Evolutionary conservation across 2,329 filamentous ascomycete species (phyloP).

Genomic region (Aspergillus sp.): DNA sequence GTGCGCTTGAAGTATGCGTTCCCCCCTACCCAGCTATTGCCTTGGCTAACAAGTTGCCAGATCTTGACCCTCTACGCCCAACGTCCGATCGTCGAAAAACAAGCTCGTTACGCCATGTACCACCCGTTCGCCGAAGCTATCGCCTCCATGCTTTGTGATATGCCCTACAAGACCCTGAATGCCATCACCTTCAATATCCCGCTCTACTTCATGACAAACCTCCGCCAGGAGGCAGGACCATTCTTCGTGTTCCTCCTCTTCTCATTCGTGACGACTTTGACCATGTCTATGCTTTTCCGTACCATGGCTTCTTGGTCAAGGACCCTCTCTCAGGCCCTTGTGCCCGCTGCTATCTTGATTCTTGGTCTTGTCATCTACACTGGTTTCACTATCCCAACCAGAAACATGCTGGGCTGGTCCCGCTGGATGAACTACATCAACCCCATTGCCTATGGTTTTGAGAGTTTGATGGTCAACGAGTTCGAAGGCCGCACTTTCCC

Average conservation of each 20-base stretch:
- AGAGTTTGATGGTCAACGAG: slow-evolving; percentile 81
- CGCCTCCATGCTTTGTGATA: slow-evolving; percentile 81
- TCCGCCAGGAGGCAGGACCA: slow-evolving; percentile 71
- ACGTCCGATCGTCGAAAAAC: slow-evolving; percentile 90
- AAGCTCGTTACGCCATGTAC: slow-evolving; percentile 82
- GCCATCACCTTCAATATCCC: slow-evolving; percentile 76
- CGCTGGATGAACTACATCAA: slow-evolving; percentile 84
- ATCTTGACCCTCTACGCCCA: slow-evolving; percentile 86
- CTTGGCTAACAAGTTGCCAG: slow-evolving; percentile 40
- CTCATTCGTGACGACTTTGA: slow-evolving; percentile 71
- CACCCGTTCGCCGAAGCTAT: slow-evolving; percentile 89
- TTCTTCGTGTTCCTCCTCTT: slow-evolving; percentile 89
- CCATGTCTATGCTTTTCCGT: slow-evolving; percentile 87
- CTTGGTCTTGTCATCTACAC: slow-evolving; percentile 54
- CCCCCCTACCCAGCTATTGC: background rate
- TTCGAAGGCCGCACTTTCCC: slow-evolving; percentile 68
- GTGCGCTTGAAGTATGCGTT: slow-evolving; percentile 67
- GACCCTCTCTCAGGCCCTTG: slow-evolving; percentile 64
- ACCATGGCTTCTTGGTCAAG: slow-evolving; percentile 77
- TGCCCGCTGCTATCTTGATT: slow-evolving; percentile 58
- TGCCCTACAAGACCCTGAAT: slow-evolving; percentile 82
- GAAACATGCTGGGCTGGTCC: slow-evolving; percentile 77
- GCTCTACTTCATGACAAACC: slow-evolving; percentile 85
- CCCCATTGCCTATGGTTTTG: slow-evolving; percentile 79
- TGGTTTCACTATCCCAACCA: slow-evolving; percentile 50